Conservation (phyloP, 768 basidiomycete species). For the Phylloporus sp. region DNA sequence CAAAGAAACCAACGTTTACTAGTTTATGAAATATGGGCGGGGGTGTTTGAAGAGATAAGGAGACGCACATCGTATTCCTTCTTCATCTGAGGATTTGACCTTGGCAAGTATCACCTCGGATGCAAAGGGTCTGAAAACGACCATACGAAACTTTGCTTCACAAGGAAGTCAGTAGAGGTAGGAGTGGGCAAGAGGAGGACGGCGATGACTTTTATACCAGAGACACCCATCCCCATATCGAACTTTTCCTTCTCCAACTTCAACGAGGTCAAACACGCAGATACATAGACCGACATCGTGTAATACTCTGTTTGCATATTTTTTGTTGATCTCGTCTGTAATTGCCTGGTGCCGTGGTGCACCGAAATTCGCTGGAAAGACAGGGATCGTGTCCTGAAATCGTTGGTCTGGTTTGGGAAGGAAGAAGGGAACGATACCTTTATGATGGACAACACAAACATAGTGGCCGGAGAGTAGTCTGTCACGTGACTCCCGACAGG, state of each 20-base stretch:
- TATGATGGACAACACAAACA: slow-evolving; percentile 47
- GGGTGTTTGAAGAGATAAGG: background rate
- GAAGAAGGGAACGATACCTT: slow-evolving; percentile 27
- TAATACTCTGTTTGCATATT: slow-evolving; percentile 89
- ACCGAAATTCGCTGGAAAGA: slow-evolving; percentile 86
- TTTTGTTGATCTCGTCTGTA: slow-evolving; percentile 85
- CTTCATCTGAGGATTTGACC: slow-evolving; percentile 82
- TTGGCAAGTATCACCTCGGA: slow-evolving; percentile 89
- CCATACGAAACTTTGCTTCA: slow-evolving; percentile 81
- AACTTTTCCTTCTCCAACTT: slow-evolving; percentile 88
- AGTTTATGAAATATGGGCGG: slow-evolving; percentile 10
- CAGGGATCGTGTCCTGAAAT: slow-evolving; percentile 78
- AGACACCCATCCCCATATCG: slow-evolving; percentile 92
- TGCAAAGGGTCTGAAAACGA: slow-evolving; percentile 87
- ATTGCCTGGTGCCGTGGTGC: slow-evolving; percentile 75
- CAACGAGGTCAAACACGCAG: slow-evolving; percentile 81
- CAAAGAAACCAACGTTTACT: slow-evolving; percentile 92
- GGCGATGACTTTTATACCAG: slow-evolving; percentile 80
- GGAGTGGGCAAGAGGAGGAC: background rate
- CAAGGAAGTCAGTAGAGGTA: slow-evolving; percentile 1
- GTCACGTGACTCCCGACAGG: slow-evolving; percentile 15
- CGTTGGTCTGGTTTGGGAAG: background rate
- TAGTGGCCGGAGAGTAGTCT: too few relatives aligned
- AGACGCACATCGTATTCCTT: slow-evolving; percentile 75
- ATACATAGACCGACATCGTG: slow-evolving; percentile 91